Evolutionary conservation across 306 rosid genomes (phyloP), one percentile per base, ranked within the genome.

Genomic region (Ammopiptanthus mongolicus): DNA sequence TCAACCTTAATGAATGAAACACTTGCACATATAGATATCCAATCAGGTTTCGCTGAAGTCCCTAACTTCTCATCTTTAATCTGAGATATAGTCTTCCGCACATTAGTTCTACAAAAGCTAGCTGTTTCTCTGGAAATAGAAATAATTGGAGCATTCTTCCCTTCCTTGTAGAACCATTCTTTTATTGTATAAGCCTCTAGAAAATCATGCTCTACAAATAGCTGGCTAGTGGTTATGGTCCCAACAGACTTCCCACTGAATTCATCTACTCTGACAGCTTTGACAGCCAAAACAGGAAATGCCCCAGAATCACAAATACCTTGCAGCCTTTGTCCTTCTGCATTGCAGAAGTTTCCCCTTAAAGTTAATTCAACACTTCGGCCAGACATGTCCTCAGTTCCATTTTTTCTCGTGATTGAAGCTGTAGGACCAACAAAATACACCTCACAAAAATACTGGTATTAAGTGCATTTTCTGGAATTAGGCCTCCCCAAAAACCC

Each of bases 21-120:
- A 18, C 80, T 85, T 51, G 93, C 99, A 86, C 84, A 55, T 44
- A 95, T 81, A 21, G 91, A 86, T 68, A 95, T 86, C 97, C 97
- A 95, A 86, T 92, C 97, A 74, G 97, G 96, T 85, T 95, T 95
- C 72, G 90, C 99, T 0, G 90, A 90, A 57, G 97, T 92, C 77
- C 99, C 97, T 48, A 95, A 70, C 82, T 81, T 90, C 89, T 95
- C 97, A 71, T 92, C 99, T 82, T 90, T 95, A 62, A 95, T 95
- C 73, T 90, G 97, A 59, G 90, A 84, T 52, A 95, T n/a, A 29
- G 89, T 86, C 88, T 95, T 90, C 46, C 92, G 79, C 62, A 59
- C 68, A 50, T 90, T 92, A 15, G 77, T 53, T 83, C 84, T 86
- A 18, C 87, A 88, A 28, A 75, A 28, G 75, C 63, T 75, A 6